Evolutionary conservation across 495 filamentous ascomycete genomes (phyloP).

Genomic region (Xylaria acuta): DNA sequence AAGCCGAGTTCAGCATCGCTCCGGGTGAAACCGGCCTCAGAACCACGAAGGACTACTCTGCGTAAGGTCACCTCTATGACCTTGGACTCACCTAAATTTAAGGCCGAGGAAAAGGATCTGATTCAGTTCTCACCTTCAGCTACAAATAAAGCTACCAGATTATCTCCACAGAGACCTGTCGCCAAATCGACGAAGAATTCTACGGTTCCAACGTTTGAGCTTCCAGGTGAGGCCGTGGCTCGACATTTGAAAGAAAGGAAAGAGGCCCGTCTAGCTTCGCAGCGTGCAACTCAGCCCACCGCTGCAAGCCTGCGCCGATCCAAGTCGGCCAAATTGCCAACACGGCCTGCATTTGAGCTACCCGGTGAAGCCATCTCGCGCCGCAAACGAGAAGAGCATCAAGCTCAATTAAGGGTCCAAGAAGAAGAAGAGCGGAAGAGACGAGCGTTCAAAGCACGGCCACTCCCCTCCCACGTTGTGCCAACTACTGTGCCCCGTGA

Average conservation of each 20-base stretch:
- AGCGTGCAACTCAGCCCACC: constrained; percentile 48
- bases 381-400: constrained; percentile 68
- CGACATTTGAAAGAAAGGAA: constrained; percentile 63
- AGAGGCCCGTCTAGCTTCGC: constrained; percentile 53
- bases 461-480: constrained; percentile 54
- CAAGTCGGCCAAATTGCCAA: constrained; percentile 67
- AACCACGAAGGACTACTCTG: constrained; percentile 38
- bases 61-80: constrained; percentile 46
- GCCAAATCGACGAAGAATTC: constrained; percentile 65
- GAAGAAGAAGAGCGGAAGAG: constrained; percentile 65
- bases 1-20: constrained; percentile 29
- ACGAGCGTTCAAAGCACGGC: constrained; percentile 69
- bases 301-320: constrained; percentile 39
- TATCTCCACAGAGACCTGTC: constrained; percentile 53
- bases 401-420: constrained; percentile 66
- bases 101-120: constrained; percentile 38
- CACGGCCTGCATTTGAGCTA: constrained; percentile 70
- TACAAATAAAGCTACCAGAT: constrained; percentile 47
- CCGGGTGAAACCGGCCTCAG: constrained; percentile 34
- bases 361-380: constrained; percentile 76
- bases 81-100: constrained; percentile 35
- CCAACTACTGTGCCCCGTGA: constrained; percentile 51
- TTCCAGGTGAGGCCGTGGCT: constrained; percentile 74
- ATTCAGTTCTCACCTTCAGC: constrained; percentile 30
- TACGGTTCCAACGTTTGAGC: constrained; percentile 70